Evolutionary conservation across 805 yeast species (phyloP), one percentile per base, ranked within the genome.

Genomic region (Starmerella cellae): DNA sequence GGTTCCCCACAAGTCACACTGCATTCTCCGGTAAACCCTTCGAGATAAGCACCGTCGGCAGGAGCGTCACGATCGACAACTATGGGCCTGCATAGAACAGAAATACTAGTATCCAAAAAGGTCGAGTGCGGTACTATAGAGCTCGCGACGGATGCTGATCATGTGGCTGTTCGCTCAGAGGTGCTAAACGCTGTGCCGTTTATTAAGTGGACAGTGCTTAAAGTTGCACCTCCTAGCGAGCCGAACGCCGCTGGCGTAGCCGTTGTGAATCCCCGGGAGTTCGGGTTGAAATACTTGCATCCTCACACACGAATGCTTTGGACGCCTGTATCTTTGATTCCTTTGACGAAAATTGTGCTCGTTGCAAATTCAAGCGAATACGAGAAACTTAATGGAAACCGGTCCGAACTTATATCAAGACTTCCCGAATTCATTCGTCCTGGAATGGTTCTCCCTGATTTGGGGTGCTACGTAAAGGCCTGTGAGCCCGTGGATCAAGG

Each of bases 401-500:
- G 57, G 24, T 54, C 54, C 14, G 57, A 62, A 33, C 53, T 69
- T 1, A 51, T 56, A 22, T 53, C 52, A 8, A 46, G 63, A 3
- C 54, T 73, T 6, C 63, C 66, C 36, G 51, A 57, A 2, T 56
- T 65, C 13, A 60, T 63, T 20, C 60, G 66, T 24, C 69, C 65
- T 36, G 71, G 69, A 20, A 74, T 70, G 46, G 39, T 51, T 6
- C 59, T 71, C 2, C 58, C 71, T 17, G 58, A 56, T 4, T 52
- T 74, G 17, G 68, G 69, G 47, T 80, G 80, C 18, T 53, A 54
- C 5, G 68, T 82, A 2, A 51, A 71, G 3, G 67, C 77, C 20
- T 74, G 84, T 56, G 93, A 82, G 51, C 94, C 94, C 0, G 67
- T 74, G 2, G 73, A 70, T 33, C 93, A 82, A 55, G 94, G 94